These are phyloP conservation scores for Coleophoma cylindrospora DNA, from an alignment of 2,329 filamentous ascomycete species.

Conservation along the genomic window DNA sequence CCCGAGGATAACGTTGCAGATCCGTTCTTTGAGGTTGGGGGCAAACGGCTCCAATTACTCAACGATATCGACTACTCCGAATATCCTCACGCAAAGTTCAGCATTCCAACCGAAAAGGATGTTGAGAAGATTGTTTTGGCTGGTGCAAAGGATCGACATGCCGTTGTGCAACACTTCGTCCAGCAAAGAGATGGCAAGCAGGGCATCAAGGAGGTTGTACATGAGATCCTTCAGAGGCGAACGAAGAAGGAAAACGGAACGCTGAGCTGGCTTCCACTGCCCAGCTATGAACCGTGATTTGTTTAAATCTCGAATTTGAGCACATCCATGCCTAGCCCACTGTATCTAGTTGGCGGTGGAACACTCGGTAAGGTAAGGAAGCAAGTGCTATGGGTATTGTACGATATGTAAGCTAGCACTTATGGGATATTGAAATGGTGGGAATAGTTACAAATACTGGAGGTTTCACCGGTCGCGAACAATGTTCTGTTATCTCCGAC, in stretches of 20 bases:
- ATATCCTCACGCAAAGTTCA: constrained; percentile 67
- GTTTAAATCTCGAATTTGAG: no score
- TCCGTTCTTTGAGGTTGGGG: constrained; percentile 60
- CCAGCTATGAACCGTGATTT: background rate
- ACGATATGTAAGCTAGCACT: constrained; percentile 8
- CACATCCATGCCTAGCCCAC: no score
- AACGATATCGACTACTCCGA: constrained; percentile 57
- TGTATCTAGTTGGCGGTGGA: no score
- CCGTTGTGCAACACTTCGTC: constrained; percentile 61
- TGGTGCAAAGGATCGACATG: constrained; percentile 37
- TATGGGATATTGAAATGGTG: background rate
- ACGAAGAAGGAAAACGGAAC: constrained; percentile 41
- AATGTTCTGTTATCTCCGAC: background rate
- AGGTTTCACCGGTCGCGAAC: constrained; percentile 16
- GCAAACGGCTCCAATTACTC: constrained; percentile 53
- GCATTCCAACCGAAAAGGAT: constrained; percentile 65
- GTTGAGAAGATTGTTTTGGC: constrained; percentile 40
- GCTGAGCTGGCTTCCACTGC: constrained; percentile 15
- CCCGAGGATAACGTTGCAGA: constrained; percentile 48
- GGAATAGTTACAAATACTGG: background rate
- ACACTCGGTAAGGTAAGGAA: background rate
- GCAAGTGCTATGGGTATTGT: constrained; percentile 6
- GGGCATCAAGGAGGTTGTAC: constrained; percentile 63
- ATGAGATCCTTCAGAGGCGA: constrained; percentile 63
- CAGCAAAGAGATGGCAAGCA: constrained; percentile 56